Base-by-base conservation (phyloP, 176 grass and related monocot genomes). In the Triticum urartu region DNA sequence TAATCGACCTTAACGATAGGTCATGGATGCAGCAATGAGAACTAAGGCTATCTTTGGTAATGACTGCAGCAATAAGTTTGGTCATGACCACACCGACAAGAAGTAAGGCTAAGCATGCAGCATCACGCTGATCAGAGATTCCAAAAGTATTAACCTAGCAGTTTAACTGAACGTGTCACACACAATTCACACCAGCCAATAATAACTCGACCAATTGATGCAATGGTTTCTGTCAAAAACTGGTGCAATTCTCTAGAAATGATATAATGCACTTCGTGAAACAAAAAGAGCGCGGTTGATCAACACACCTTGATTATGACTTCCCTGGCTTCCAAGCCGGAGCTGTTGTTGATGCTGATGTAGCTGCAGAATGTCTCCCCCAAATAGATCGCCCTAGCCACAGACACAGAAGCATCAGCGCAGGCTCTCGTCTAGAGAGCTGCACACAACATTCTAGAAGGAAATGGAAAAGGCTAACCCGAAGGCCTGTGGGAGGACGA, bases 291-390 rank as follows among this genome's bases (percentile, higher is more conserved):
- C 5, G 15, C 50, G 50, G 48, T 18, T 15, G 50, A 42, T 66
- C 5, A 13, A 84, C 12, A 99, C 97, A 99, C 97, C 92, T 99
- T 99, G 75, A 99, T 99, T 22, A 91, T 68, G 72, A 99, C 94
- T 73, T 91, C 97, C 71, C 90, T 85, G 43, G 89, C 92, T 87
- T 99, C 97, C 61, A 94, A 91, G 58, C 86, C 89, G 22, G 97
- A 99, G 89, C 97, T 97, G 24, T 97, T 99, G 85, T 96, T 99
- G 85, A 99, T 95, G 92, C 97, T 99, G 73, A 99, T 96, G 89
- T 99, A 99, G 87, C 97, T 99, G 84, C 90, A 94, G 92, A 99
- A 99, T 62, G 94, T 96, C 90, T 99, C 97, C 68, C 97, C 97
- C 90, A 99, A 77, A 81, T 96, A 99, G 79, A 99, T 99, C 72